Evolutionary conservation across 805 yeast species (phyloP).

Genomic region (Metschnikowia hibisci): DNA sequence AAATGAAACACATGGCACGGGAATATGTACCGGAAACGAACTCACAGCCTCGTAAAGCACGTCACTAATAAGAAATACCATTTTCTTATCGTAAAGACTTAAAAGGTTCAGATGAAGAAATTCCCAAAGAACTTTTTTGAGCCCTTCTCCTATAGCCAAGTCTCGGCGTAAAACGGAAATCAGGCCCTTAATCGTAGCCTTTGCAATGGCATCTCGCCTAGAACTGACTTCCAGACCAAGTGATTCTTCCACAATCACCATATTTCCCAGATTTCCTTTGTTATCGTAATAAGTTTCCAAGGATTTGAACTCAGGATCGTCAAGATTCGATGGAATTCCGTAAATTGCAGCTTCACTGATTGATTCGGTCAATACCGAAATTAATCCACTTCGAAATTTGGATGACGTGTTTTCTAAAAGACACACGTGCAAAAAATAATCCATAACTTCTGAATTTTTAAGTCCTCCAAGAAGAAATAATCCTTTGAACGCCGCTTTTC

Average conservation of each 20-base stretch:
- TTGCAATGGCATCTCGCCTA: conserved; percentile 62
- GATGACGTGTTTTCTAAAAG: conserved; percentile 49
- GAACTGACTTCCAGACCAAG: conserved; percentile 40
- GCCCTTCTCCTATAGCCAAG: conserved; percentile 51
- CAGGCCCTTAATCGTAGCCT: conserved; percentile 62
- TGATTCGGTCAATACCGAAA: conserved; percentile 44
- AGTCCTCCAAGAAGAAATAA: conserved; percentile 73
- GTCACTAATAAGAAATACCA: conserved; percentile 60
- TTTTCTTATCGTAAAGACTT: conserved; percentile 56
- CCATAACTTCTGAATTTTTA: conserved; percentile 55
- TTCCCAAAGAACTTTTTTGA: conserved; percentile 63
- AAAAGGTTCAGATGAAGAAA: conserved; percentile 59
- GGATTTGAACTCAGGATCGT: conserved; percentile 60
- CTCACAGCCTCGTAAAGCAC: conserved; percentile 63
- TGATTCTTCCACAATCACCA: conserved; percentile 58
- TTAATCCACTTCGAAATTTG: conserved; percentile 47
- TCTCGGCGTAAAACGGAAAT: conserved; percentile 61
- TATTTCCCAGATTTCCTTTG: conserved; percentile 27
- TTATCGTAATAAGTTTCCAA: conserved; percentile 24
- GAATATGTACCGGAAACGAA: conserved; percentile 56
- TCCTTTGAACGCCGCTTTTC: conserved; percentile 68
- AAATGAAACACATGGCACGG: conserved; percentile 57
- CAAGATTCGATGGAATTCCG: conserved; percentile 55
- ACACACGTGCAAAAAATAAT: conserved; percentile 56
- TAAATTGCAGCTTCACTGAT: conserved; percentile 65